phyloP scores from a whole-genome alignment of 331 rosid species.

The Phaseolus coccineus region DNA sequence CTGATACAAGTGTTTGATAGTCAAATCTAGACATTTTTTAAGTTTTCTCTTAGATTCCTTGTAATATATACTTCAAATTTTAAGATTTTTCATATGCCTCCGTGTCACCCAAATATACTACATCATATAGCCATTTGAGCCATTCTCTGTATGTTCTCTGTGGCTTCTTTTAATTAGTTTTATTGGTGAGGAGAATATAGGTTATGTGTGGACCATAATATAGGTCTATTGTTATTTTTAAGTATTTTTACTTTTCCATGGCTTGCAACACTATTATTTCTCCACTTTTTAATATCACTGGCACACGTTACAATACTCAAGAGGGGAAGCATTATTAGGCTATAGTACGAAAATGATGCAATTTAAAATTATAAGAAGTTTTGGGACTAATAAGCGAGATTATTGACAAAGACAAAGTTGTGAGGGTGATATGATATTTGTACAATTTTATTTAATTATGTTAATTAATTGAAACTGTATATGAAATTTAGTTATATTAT shows the following conservation, averaged over 20 bases:
- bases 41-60: too few relatives aligned
- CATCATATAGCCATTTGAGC: too few relatives aligned
- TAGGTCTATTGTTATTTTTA: background rate
- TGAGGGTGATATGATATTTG: too few relatives aligned
- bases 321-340: background rate
- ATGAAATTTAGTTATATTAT: too few relatives aligned
- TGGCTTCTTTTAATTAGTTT: background rate
- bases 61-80: background rate
- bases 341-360: too few relatives aligned
- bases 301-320: conserved; percentile 30
- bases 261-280: background rate
- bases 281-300: background rate
- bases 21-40: too few relatives aligned
- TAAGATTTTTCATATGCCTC: background rate
- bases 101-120: background rate
- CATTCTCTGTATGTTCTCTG: background rate
- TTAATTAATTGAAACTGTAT: too few relatives aligned
- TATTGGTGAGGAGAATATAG: conserved; percentile 1
- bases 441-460: too few relatives aligned
- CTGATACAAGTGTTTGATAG: background rate
- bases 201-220: conserved; percentile 2
- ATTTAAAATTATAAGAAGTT: too few relatives aligned
- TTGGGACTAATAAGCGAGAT: too few relatives aligned
- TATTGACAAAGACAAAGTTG: too few relatives aligned
- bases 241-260: background rate